phyloP scores from a whole-genome alignment of 768 basidiomycete genomes.

The Amanita rimosa region DNA sequence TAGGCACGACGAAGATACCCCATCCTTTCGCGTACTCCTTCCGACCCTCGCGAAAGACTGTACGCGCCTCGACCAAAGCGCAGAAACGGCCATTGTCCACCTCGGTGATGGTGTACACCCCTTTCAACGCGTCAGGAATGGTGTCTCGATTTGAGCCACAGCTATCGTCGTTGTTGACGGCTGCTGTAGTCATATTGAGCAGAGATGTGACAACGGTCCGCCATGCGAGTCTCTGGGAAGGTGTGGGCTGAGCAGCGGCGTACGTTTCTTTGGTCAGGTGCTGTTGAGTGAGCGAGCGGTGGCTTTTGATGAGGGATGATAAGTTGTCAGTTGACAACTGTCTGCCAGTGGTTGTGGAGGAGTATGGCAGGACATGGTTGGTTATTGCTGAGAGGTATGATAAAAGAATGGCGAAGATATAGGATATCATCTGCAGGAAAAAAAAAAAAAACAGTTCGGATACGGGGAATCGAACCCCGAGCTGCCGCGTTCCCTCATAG shows the following conservation, averaged over 20 bases:
- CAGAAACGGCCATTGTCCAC: conserved; percentile 2
- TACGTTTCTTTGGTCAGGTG: not conserved
- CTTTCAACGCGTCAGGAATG: not conserved
- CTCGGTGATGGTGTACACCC: not conserved
- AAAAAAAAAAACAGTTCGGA: conserved; percentile 29
- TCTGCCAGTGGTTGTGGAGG: too few relatives aligned
- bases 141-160: not conserved
- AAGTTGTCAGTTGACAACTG: not conserved
- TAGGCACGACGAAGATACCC: conserved; percentile 4
- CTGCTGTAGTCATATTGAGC: not conserved
- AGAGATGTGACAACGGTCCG: not conserved
- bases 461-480: conserved; percentile 51
- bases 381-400: not conserved
- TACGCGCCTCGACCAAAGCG: not conserved
- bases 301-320: not conserved
- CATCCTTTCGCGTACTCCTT: conserved; percentile 1
- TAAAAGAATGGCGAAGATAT: not conserved
- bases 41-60: not conserved
- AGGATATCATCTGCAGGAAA: not conserved
- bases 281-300: not conserved
- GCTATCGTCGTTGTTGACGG: not conserved
- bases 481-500: conserved; percentile 37
- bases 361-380: too few relatives aligned
- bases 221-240: not conserved
- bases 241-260: not conserved